Evolutionary conservation across 306 rosid genomes (phyloP).

Genomic region (Notholithocarpus densiflorus): DNA sequence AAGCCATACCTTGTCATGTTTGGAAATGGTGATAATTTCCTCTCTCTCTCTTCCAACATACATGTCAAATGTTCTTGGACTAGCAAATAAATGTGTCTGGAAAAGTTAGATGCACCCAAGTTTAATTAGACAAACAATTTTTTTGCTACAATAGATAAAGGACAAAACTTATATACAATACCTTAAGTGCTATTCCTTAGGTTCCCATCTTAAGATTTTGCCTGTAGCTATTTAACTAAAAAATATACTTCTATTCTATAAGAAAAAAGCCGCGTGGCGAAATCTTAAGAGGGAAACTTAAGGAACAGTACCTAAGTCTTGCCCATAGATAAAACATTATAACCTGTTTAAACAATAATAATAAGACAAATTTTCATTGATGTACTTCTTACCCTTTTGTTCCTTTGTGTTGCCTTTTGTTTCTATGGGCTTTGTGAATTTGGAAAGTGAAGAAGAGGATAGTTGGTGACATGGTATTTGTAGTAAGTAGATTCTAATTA

Average conservation of each 20-base stretch:
- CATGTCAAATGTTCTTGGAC: conserved; percentile 4
- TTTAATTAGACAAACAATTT: background rate
- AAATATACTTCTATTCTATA: too few relatives aligned
- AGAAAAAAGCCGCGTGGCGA: too few relatives aligned
- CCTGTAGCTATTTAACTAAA: too few relatives aligned
- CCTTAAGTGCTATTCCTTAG: too few relatives aligned
- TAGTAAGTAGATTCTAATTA: background rate
- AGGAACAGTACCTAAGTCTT: too few relatives aligned
- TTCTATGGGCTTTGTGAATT: background rate
- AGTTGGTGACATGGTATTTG: background rate
- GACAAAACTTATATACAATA: too few relatives aligned
- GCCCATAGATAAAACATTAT: too few relatives aligned
- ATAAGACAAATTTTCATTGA: background rate
- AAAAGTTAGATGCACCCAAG: conserved; percentile 3
- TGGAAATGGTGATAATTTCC: too few relatives aligned
- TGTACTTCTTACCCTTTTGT: background rate
- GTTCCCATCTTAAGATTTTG: too few relatives aligned
- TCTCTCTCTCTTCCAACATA: background rate
- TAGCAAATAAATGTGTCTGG: conserved; percentile 1
- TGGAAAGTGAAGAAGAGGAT: background rate
- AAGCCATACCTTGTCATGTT: too few relatives aligned
- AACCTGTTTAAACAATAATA: background rate
- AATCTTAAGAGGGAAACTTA: too few relatives aligned
- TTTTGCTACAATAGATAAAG: conserved; percentile 4
- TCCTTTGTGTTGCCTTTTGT: background rate